Evolutionary conservation across 768 basidiomycete species (phyloP), one percentile per base, ranked within the genome.

Genomic region (Stropharia rugosoannulata): DNA sequence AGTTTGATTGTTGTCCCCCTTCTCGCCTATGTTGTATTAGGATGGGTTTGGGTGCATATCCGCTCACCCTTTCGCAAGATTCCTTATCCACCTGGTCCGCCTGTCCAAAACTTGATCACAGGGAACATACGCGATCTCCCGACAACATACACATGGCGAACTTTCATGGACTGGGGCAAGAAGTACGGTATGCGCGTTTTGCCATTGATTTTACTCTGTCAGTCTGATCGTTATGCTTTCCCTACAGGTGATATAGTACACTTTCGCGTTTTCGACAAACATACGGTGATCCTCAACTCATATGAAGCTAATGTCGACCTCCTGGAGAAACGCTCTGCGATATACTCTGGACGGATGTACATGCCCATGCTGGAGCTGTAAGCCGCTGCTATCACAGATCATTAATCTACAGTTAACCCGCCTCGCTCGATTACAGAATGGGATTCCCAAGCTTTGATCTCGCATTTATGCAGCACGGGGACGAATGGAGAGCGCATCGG

Each of bases 361-460:
- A 25, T 63, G 2, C 40, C 57, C 10, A 65, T 68, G 62, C 37
- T 51, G 19, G 56, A 66, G 25, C 40, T 68, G 64, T 64, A 59
- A 22, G 64, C 4, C 22, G 22, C 22, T 22, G 22, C 22, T 22
- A 22, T 51, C 5, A 12, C 2, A 15, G 12, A 22, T 41, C n/a
- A 8, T 27, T n/a, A 25, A 39, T 56, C 12, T 15, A 1, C 13
- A 19, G 7, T 48, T 11, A 29, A 22, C 47, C 32, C 9, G 1
- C 35, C 37, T 22, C n/a, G 15, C 29, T 36, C 39, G 16, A 18
- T 39, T 5, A 11, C 47, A 75, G 72, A 12, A 68, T 68, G 65
- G 72, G 68, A 11, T 74, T 65, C 69, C 15, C 27, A 13, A 61
- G 66, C 19, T 71, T 69, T 51, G 67, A 64, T 52, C 18, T 67